A percentile compares a stretch with the other conserved stretches of the same genome.
These are phyloP conservation scores for Colletotrichum sp. DNA, from an alignment of 2,329 filamentous ascomycete species.

Conservation along the genomic window DNA sequence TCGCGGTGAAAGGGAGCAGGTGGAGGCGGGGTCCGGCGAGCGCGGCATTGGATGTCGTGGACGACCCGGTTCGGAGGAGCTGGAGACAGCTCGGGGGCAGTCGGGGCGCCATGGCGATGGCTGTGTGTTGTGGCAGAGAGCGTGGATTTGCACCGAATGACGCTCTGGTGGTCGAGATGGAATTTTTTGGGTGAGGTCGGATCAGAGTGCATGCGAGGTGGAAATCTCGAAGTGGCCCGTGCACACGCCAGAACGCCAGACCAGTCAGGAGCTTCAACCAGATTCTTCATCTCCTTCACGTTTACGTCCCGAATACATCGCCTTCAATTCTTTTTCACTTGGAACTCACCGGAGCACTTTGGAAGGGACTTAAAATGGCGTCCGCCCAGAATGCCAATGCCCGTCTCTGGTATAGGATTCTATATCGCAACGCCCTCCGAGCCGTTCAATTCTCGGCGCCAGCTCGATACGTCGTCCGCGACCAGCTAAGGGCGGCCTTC, in stretches of 20 bases:
- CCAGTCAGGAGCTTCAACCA: neutral
- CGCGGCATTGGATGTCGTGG: constrained; percentile 4
- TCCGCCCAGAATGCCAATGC: constrained; percentile 43
- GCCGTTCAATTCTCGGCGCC: constrained; percentile 77
- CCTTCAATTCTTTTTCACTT: neutral
- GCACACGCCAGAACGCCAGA: neutral
- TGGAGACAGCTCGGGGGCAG: constrained; percentile 21
- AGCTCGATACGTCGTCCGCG: constrained; percentile 65
- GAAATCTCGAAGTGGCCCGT: constrained; percentile 17
- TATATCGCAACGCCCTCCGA: constrained; percentile 70
- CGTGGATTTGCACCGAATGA: neutral
- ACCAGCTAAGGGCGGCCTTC: constrained; percentile 66
- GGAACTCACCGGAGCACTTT: constrained; percentile 20
- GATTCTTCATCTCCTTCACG: neutral
- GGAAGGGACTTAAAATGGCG: constrained; percentile 23
- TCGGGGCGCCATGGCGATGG: constrained; percentile 21
- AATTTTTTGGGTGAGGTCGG: constrained; percentile 23
- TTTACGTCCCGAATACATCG: neutral
- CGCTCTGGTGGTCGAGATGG: neutral
- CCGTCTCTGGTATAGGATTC: constrained; percentile 70
- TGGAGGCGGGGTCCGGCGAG: constrained; percentile 33
- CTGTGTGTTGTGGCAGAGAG: neutral
- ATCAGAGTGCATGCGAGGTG: constrained; percentile 8
- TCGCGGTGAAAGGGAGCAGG: constrained; percentile 50
- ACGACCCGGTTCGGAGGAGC: constrained; percentile 10